Base-by-base conservation (phyloP, 345 rosid genomes). In the Eucalyptus albens region DNA sequence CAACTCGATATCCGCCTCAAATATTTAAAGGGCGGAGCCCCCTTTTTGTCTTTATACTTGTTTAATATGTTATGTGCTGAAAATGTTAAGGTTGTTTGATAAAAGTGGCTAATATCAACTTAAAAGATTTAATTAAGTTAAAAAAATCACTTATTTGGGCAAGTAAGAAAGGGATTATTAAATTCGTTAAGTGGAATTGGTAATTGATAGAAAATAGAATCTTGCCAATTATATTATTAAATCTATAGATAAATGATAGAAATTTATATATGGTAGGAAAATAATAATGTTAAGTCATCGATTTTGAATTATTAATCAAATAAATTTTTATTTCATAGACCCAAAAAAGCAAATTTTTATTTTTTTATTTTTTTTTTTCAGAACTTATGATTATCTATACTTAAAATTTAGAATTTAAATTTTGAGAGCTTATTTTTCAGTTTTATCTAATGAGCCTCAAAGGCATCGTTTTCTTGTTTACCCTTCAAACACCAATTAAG, bases 1-100 rank as follows among this genome's bases (percentile, higher is more conserved):
- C 4, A 5, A 15, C 21, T n/a, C 2, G 40, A 65, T 65, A n/a
- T 27, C 67, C 0, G 2, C 15, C 67, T 11, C 0, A 4, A 65
- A 13, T 6, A 29, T 29, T 29, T 65, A 29, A 65, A 65, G 37
- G 37, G 72, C 2, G 33, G 10, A 8, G 2, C 5, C 37, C 2
- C 69, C 8, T 12, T 60, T 60, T 60, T 13, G 69, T 29, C 69
- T 60, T 29, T 65, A 14, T 29, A 29, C 17, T 29, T 65, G 72
- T 29, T 60, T 60, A 26, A 26, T 60, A n/a, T 6, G 31, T 62
- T 62, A 29, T 13, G 9, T 62, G 72, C 72, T 62, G 33, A 7
- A 65, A n/a, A 15, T 31, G 37, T 67, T 15, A n/a, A 65, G 77
- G 77, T n/a, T n/a, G 21, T 15, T 65, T 8, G 21, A 65, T 65